Conservation (phyloP, 768 basidiomycete genomes). For the Leccinum rimulosum region DNA sequence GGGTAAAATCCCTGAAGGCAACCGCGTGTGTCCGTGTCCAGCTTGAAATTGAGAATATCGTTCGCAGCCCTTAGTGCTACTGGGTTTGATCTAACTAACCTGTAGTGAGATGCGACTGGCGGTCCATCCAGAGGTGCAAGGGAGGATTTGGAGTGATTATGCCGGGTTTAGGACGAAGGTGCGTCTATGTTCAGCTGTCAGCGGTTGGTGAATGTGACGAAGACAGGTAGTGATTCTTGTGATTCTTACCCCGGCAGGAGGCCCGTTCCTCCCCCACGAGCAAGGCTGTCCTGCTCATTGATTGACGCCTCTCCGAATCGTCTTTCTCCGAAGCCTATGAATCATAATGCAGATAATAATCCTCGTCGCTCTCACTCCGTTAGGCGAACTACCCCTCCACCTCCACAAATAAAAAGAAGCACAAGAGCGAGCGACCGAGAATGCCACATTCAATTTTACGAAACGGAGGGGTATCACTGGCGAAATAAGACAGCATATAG, state of each 20-base stretch:
- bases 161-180: constrained; percentile 89
- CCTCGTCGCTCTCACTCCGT: too few species aligned
- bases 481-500: constrained; percentile 96
- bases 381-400: too few species aligned
- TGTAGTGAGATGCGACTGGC: constrained; percentile 61
- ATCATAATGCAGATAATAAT: not conserved
- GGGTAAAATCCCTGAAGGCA: constrained; percentile 58
- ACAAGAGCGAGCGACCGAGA: constrained; percentile 89
- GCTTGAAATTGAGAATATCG: constrained; percentile 64
- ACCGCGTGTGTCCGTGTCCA: constrained; percentile 61
- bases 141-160: constrained; percentile 79
- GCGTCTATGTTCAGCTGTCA: constrained; percentile 6
- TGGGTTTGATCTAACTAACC: constrained; percentile 4
- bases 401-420: constrained; percentile 49
- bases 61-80: constrained; percentile 30
- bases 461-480: constrained; percentile 91
- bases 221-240: not conserved
- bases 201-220: not conserved
- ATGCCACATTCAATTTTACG: constrained; percentile 91
- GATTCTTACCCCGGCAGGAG: not conserved
- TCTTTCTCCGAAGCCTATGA: not conserved
- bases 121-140: constrained; percentile 65
- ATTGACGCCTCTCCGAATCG: not conserved
- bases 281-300: not conserved
- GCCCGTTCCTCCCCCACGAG: not conserved